phyloP scores from a whole-genome alignment of 148 eudicot species.

The Amaranthus palmeri region DNA sequence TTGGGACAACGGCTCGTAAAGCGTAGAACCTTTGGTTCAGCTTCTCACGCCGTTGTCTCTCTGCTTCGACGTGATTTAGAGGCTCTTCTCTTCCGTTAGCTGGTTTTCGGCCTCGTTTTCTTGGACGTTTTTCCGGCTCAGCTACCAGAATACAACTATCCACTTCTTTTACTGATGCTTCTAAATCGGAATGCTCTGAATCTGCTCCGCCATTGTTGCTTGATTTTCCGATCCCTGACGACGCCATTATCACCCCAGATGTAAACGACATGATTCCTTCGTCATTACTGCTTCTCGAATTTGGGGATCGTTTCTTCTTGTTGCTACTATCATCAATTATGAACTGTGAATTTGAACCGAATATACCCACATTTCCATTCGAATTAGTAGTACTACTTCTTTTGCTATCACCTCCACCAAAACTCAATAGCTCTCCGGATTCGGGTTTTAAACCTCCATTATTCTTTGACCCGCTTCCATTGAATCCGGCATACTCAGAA shows the following conservation, averaged over 20 bases:
- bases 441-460: constrained; percentile 26
- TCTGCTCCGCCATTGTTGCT: constrained; percentile 8
- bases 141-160: constrained; percentile 5
- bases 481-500: constrained; percentile 20
- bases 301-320: constrained; percentile 56
- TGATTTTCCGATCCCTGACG: constrained; percentile 26
- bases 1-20: constrained; percentile 35
- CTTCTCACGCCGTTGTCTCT: constrained; percentile 35
- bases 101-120: constrained; percentile 56
- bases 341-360: constrained; percentile 33
- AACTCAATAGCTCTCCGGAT: constrained; percentile 15
- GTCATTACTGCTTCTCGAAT: constrained; percentile 49
- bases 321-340: constrained; percentile 35
- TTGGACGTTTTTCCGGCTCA: constrained; percentile 21
- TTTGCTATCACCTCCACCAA: constrained; percentile 11
- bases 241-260: constrained; percentile 52
- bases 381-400: neutral
- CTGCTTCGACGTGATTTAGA: constrained; percentile 40
- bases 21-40: constrained; percentile 41
- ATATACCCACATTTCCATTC: constrained; percentile 18
- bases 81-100: neutral
- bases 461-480: constrained; percentile 28
- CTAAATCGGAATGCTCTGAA: constrained; percentile 12
- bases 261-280: constrained; percentile 76
- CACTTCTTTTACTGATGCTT: constrained; percentile 9